Evolutionary conservation across 441 rosid genomes (phyloP).

Genomic region (Adansonia madagascariensis): DNA sequence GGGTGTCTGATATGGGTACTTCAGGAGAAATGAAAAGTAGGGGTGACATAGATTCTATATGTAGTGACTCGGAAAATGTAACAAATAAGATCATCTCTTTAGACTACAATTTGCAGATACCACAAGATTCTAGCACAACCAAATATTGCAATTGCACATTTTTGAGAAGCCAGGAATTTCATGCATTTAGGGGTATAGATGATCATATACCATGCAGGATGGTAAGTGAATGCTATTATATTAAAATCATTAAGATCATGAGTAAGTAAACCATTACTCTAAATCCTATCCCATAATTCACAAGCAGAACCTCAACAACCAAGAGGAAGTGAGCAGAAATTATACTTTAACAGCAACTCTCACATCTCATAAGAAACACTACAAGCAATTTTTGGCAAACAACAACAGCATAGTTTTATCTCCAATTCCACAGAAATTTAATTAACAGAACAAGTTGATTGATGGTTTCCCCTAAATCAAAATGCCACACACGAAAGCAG

Average conservation of each 20-base stretch:
- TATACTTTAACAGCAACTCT: neutral
- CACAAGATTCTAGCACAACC: neutral
- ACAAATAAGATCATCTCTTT: neutral
- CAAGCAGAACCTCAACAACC: conserved; percentile 3
- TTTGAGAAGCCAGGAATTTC: neutral
- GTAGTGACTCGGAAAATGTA: neutral
- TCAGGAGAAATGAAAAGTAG: too few relatives aligned
- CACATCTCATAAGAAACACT: neutral
- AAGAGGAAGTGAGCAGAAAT: neutral
- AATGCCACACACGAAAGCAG: neutral
- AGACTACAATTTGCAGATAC: neutral
- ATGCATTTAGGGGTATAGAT: neutral
- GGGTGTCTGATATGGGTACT: too few relatives aligned
- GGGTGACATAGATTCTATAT: neutral
- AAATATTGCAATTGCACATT: neutral
- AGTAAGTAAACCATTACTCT: neutral
- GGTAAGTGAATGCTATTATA: neutral
- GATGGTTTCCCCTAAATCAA: neutral
- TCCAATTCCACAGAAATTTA: neutral
- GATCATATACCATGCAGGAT: neutral
- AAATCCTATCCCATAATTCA: neutral
- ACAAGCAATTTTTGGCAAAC: neutral
- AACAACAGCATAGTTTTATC: neutral
- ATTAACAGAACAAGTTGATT: neutral
- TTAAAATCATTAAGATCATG: neutral